phyloP scores from a whole-genome alignment of 129 eudicot genomes.

The Chrysanthemum seticuspe region DNA sequence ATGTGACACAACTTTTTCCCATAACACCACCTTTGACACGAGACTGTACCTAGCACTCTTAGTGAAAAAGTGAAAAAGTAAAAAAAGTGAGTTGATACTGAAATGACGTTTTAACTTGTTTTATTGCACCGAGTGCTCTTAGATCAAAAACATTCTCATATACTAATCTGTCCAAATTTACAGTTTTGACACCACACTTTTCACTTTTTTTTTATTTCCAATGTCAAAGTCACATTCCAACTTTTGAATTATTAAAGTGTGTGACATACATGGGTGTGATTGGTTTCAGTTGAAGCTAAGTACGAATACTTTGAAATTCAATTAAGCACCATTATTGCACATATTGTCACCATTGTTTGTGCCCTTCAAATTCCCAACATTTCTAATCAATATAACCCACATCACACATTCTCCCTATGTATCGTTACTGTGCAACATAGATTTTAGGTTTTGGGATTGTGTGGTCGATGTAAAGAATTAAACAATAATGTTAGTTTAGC shows the following conservation, averaged over 20 bases:
- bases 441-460: background rate
- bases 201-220: background rate
- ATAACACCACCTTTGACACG: no score
- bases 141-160: no score
- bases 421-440: background rate
- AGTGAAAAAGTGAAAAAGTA: no score
- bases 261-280: conserved; percentile 24
- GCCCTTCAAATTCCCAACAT: conserved; percentile 39
- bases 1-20: no score
- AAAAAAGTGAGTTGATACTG: no score
- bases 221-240: conserved; percentile 17
- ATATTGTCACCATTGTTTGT: conserved; percentile 7
- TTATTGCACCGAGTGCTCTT: no score
- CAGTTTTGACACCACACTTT: conserved; percentile 6
- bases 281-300: conserved; percentile 32
- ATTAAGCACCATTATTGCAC: conserved; percentile 38
- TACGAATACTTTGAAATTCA: conserved; percentile 34
- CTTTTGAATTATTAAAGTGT: conserved; percentile 32
- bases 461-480: background rate
- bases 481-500: background rate
- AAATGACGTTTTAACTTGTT: no score
- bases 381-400: conserved; percentile 24
- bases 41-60: no score
- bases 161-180: background rate
- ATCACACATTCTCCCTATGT: background rate